phyloP scores from a whole-genome alignment of 2,329 filamentous ascomycete genomes.

The Ascomycota sp. region DNA sequence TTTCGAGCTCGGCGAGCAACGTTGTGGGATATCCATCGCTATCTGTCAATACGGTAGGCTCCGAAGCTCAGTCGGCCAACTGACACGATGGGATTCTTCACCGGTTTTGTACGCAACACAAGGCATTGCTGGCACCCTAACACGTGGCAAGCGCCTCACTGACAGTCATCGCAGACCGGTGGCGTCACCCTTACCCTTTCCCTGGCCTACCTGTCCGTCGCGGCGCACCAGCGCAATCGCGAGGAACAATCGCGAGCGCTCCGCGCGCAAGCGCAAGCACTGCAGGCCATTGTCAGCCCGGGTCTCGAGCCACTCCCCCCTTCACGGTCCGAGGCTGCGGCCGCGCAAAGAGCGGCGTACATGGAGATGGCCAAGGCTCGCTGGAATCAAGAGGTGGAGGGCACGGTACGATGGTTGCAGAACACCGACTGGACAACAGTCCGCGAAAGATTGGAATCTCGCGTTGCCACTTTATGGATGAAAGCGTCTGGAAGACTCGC shows the following conservation, averaged over 20 bases:
- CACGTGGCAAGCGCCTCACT: not conserved
- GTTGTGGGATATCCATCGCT: no score
- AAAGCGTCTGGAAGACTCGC: conserved; percentile 13
- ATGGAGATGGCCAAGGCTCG: conserved; percentile 49
- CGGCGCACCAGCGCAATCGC: conserved; percentile 47
- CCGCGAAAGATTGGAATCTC: conserved; percentile 32
- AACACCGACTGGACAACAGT: conserved; percentile 41
- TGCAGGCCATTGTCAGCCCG: conserved; percentile 29
- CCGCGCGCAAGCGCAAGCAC: conserved; percentile 30
- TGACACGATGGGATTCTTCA: no score
- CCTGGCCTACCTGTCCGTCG: conserved; percentile 46
- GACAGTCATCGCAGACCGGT: conserved; percentile 31
- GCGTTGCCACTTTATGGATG: conserved; percentile 22
- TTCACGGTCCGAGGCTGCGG: conserved; percentile 26
- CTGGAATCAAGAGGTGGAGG: conserved; percentile 56
- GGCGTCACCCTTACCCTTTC: conserved; percentile 56
- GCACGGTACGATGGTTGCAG: conserved; percentile 42
- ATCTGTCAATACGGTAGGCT: conserved; percentile 23
- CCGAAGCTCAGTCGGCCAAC: not conserved
- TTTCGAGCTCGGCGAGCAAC: no score
- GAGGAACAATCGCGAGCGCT: conserved; percentile 32
- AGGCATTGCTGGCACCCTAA: not conserved
- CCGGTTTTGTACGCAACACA: conserved; percentile 32
- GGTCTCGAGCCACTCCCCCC: conserved; percentile 23
- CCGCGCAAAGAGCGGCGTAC: conserved; percentile 29